Base-by-base conservation (phyloP, 768 basidiomycete genomes). In the Mrakia frigida region DNA sequence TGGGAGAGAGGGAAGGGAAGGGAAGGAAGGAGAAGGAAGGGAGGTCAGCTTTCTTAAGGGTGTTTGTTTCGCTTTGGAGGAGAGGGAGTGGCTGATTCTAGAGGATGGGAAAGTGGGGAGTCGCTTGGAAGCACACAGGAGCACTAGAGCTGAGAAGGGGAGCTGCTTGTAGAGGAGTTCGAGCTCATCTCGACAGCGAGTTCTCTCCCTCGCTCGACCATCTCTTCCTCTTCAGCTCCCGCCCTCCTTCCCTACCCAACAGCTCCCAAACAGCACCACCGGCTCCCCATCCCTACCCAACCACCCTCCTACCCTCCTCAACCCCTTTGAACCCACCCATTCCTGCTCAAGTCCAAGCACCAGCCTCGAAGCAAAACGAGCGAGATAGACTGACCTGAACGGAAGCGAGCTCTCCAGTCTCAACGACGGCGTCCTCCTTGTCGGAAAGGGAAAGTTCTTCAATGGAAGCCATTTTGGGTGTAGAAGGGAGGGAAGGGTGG, bases 381-480 rank as follows among this genome's bases (percentile, higher is more conserved):
- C 16, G 46, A 43, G 16, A 14, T 9, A 23, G 37, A 73, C 76
- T 63, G 39, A 77, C 76, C 59, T 67, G 39, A 52, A 76, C 31
- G 61, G 65, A 31, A 39, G 60, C 53, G 43, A 74, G 73, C 35
- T 76, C 75, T 39, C 61, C 59, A 35, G 50, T 21, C 31, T 70
- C 69, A 46, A 76, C 69, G 65, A 73, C 60, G 37, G 70, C 50
- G 33, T 73, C 72, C 76, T 77, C 76, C 53, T 63, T 70, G 70
- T 76, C 75, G 46, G 69, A 70, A 21, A 77, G 70, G 46, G 76
- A 67, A 50, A 77, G 70, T 50, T 77, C 76, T 56, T 77, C 76
- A 70, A 77, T 72, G 50, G 70, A 72, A 71, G 76, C 72, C 76
- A 77, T 77, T 68, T 23, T 75, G 21, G n/a, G n/a, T n/a, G 35